Conservation (phyloP, 768 basidiomycete genomes). For the Lyophyllum decastes region DNA sequence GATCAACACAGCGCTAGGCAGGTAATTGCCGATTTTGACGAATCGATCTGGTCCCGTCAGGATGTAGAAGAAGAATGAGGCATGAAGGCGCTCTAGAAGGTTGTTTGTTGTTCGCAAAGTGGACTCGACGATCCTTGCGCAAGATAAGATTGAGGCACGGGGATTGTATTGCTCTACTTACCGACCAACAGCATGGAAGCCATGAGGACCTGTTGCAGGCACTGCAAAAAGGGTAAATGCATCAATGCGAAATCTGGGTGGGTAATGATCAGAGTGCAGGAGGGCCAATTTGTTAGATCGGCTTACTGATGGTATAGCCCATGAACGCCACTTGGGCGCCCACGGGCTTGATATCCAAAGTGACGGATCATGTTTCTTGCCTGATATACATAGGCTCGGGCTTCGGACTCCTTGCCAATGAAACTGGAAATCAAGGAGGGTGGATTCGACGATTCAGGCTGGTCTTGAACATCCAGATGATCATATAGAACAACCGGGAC, state of each 20-base stretch:
- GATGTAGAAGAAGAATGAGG: slow-evolving; percentile 97
- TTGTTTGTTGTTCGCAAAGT: slow-evolving; percentile 91
- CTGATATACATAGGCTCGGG: slow-evolving; percentile 56
- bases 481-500: slow-evolving; percentile 85
- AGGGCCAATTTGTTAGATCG: background rate
- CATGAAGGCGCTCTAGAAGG: slow-evolving; percentile 92
- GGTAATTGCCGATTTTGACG: slow-evolving; percentile 87
- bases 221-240: slow-evolving; percentile 89
- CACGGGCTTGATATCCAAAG: slow-evolving; percentile 71
- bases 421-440: slow-evolving; percentile 48
- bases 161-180: slow-evolving; percentile 32
- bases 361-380: slow-evolving; percentile 73
- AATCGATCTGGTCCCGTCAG: slow-evolving; percentile 64
- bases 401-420: slow-evolving; percentile 39
- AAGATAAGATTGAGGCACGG: slow-evolving; percentile 9
- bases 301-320: slow-evolving; percentile 82
- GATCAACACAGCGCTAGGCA: slow-evolving; percentile 85
- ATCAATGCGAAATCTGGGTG: slow-evolving; percentile 85
- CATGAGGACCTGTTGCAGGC: slow-evolving; percentile 90
- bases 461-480: slow-evolving; percentile 55
- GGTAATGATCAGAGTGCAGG: slow-evolving; percentile 1
- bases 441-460: slow-evolving; percentile 29
- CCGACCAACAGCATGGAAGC: slow-evolving; percentile 92
- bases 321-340: slow-evolving; percentile 85
- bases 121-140: slow-evolving; percentile 76